phyloP scores from a whole-genome alignment of 2,329 filamentous ascomycete species.

The Claviceps digitariae region DNA sequence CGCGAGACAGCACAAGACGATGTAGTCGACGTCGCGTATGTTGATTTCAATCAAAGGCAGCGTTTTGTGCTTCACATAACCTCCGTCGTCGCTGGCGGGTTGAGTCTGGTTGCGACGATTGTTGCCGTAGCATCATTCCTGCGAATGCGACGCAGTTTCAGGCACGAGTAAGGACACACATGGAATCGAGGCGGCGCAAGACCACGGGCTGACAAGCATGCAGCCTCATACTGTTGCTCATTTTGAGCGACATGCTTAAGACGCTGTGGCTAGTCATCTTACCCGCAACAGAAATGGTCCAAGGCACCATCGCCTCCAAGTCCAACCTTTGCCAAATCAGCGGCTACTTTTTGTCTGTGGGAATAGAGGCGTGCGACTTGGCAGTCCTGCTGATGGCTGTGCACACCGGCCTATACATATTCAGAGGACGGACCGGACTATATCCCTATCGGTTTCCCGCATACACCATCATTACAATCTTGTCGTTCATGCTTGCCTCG shows the following conservation, averaged over 20 bases:
- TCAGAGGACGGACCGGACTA: conserved; percentile 49
- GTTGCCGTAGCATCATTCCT: conserved; percentile 58
- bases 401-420: conserved; percentile 60
- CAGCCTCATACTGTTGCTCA: conserved; percentile 61
- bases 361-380: conserved; percentile 58
- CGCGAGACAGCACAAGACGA: background rate
- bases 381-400: conserved; percentile 60
- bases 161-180: conserved; percentile 37
- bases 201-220: background rate
- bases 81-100: conserved; percentile 27
- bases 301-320: conserved; percentile 33
- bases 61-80: conserved; percentile 10
- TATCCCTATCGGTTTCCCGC: conserved; percentile 52
- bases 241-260: conserved; percentile 60
- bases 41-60: background rate
- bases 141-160: conserved; percentile 59
- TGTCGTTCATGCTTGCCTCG: conserved; percentile 46
- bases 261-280: conserved; percentile 55
- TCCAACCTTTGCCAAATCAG: conserved; percentile 52
- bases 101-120: conserved; percentile 44
- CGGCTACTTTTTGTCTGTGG: conserved; percentile 53
- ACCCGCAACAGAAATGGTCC: conserved; percentile 42
- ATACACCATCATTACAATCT: conserved; percentile 40
- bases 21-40: background rate
- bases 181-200: background rate